A percentile compares a stretch with the other conserved stretches of the same genome.
phyloP scores from a whole-genome alignment of 2,329 filamentous ascomycete genomes.

The Trichophyton rubrum region DNA sequence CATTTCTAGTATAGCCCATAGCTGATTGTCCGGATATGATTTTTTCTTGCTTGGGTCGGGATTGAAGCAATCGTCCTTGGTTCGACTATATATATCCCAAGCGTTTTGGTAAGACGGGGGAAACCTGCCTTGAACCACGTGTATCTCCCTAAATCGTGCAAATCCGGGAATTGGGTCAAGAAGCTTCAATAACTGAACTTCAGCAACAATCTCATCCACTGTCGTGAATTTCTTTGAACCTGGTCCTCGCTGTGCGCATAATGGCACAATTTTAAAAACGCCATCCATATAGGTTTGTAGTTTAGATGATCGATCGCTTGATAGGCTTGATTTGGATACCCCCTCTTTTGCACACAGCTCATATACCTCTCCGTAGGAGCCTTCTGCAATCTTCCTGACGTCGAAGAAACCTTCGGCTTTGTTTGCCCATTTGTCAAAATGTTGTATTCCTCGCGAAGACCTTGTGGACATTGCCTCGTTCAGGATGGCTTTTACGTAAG shows the following conservation, averaged over 20 bases:
- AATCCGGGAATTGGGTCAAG: slow-evolving; percentile 50
- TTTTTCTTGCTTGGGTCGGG: slow-evolving; percentile 44
- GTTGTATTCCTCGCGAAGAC: slow-evolving; percentile 27
- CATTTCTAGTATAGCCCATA: slow-evolving; percentile 56
- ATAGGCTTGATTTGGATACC: slow-evolving; percentile 23
- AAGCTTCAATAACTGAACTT: slow-evolving; percentile 43
- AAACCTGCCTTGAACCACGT: slow-evolving; percentile 46
- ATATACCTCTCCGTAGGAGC: slow-evolving; percentile 55
- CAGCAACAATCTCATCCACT: slow-evolving; percentile 39
- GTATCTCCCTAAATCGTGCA: slow-evolving; percentile 48
- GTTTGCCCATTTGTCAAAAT: slow-evolving; percentile 29
- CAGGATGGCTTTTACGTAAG: slow-evolving; percentile 28
- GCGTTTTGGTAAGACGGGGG: slow-evolving; percentile 39
- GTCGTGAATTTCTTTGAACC: slow-evolving; percentile 34
- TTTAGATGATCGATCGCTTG: slow-evolving; percentile 27
- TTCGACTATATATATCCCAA: slow-evolving; percentile 29
- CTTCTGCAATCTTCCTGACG: slow-evolving; percentile 52
- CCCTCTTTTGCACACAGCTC: slow-evolving; percentile 37
- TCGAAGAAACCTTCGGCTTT: slow-evolving; percentile 28
- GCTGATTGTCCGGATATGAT: slow-evolving; percentile 42
- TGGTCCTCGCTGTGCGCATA: slow-evolving; percentile 29
- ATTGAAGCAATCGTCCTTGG: slow-evolving; percentile 38
- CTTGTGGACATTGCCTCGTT: slow-evolving; percentile 26
- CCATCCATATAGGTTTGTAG: slow-evolving; percentile 30
- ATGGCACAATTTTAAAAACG: slow-evolving; percentile 39